phyloP scores from a whole-genome alignment of 228 moss, liverwort and hornwort genomes.

The Sphagnum fallax region DNA sequence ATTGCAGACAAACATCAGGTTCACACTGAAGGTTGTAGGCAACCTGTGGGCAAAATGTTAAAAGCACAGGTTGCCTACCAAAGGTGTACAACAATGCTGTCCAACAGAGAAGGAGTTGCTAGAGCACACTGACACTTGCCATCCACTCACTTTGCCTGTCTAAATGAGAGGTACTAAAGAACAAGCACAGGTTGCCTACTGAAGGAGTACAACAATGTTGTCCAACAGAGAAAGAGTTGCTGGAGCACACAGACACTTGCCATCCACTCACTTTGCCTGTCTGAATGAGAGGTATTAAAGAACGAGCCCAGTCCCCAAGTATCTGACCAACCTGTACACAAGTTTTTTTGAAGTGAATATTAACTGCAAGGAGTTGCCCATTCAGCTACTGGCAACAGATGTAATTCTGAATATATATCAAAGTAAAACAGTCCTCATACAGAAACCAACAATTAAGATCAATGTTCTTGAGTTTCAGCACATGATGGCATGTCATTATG shows the following conservation, averaged over 20 bases:
- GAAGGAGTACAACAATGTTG: slow-evolving; percentile 52
- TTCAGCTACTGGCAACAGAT: no score
- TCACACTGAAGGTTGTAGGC: no score
- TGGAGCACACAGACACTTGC: slow-evolving; percentile 49
- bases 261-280: slow-evolving; percentile 61
- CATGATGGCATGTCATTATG: no score
- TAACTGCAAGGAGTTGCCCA: no score
- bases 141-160: slow-evolving; percentile 59
- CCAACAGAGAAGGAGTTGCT: slow-evolving; percentile 46
- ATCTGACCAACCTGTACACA: slow-evolving; percentile 62
- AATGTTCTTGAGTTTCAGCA: no score
- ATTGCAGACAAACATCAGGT: no score
- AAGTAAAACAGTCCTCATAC: no score
- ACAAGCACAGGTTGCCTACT: slow-evolving; percentile 27
- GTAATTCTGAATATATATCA: no score
- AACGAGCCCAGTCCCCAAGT: slow-evolving; percentile 78
- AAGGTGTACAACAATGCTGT: slow-evolving; percentile 49
- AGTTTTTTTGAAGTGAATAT: no score
- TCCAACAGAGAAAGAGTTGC: slow-evolving; percentile 51
- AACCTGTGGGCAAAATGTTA: no score
- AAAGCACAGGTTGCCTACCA: slow-evolving; percentile 30
- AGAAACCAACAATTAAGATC: no score
- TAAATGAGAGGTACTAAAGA: slow-evolving; percentile 20
- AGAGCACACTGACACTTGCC: slow-evolving; percentile 53
- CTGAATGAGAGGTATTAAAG: slow-evolving; percentile 66